Conservation (phyloP, 768 basidiomycete species). For the Amanita inopinata region DNA sequence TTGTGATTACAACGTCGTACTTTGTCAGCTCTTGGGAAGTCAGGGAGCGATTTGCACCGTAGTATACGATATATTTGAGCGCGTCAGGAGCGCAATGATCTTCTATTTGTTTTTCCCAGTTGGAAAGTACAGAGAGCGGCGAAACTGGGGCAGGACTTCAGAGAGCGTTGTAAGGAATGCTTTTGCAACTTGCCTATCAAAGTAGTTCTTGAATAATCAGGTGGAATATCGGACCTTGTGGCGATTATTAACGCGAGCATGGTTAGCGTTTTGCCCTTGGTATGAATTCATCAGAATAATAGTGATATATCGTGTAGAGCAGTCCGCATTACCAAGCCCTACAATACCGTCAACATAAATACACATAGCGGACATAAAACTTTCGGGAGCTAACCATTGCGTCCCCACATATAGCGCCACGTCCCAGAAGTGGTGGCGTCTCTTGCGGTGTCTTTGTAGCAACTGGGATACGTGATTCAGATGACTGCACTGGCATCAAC, state of each 20-base stretch:
- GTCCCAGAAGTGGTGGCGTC: conserved; percentile 52
- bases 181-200: conserved; percentile 70
- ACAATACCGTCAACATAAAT: conserved; percentile 3
- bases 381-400: conserved; percentile 55
- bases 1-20: conserved; percentile 76
- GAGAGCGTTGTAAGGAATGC: not conserved
- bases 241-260: conserved; percentile 77
- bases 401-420: conserved; percentile 85
- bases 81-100: conserved; percentile 56
- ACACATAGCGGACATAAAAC: not conserved
- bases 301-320: not conserved
- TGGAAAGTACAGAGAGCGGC: conserved; percentile 77
- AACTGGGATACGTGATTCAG: conserved; percentile 28
- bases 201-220: conserved; percentile 54
- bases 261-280: conserved; percentile 82
- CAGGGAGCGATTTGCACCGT: conserved; percentile 57
- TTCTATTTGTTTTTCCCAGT: conserved; percentile 78
- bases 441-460: conserved; percentile 77
- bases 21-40: conserved; percentile 48
- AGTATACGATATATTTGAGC: conserved; percentile 55
- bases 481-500: not conserved
- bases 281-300: conserved; percentile 3
- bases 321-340: conserved; percentile 33
- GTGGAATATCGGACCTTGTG: conserved; percentile 55
- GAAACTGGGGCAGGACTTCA: conserved; percentile 36